Percentiles rank a stretch among this genome's conserved stretches.
Evolutionary conservation across 208 protist species (phyloP).

Genomic region (Dictyostelium gargantuum): DNA sequence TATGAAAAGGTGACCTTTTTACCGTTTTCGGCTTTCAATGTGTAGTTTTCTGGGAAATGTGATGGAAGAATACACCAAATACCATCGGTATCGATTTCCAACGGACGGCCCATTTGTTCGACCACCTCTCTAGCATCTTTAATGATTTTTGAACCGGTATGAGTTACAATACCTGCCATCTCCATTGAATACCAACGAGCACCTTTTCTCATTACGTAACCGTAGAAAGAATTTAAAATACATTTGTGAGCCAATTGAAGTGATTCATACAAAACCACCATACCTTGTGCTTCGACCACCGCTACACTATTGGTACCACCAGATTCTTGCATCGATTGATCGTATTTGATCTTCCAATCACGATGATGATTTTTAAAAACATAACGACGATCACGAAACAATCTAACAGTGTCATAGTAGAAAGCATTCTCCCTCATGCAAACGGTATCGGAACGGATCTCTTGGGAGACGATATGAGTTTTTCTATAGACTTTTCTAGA

Average conservation of each 20-base stretch:
- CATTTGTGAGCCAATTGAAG: slow-evolving; percentile 99
- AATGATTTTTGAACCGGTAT: slow-evolving; percentile 99
- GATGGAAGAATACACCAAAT: slow-evolving; percentile 99
- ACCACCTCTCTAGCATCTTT: slow-evolving; percentile 96
- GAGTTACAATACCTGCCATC: slow-evolving; percentile 99
- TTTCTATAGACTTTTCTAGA: slow-evolving; percentile 97
- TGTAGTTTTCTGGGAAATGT: slow-evolving; percentile 97
- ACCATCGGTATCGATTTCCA: slow-evolving; percentile 99
- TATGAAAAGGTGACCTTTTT: slow-evolving; percentile 89
- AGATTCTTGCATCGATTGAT: slow-evolving; percentile 82
- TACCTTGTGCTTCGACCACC: slow-evolving; percentile 33
- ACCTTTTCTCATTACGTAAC: slow-evolving; percentile 99
- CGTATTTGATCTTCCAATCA: slow-evolving; percentile 93
- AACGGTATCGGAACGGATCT: slow-evolving; percentile 91
- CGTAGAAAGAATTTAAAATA: slow-evolving; percentile 99
- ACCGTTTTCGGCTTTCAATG: slow-evolving; percentile 86
- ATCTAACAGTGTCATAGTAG: slow-evolving; percentile 99
- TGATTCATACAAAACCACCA: slow-evolving; percentile 99
- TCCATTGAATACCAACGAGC: slow-evolving; percentile 99
- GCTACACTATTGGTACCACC: background rate
- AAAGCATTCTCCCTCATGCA: slow-evolving; percentile 99
- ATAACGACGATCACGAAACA: slow-evolving; percentile 99
- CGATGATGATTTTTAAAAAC: slow-evolving; percentile 98
- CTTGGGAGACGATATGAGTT: slow-evolving; percentile 89
- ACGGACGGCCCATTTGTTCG: slow-evolving; percentile 97